Percentiles rank a stretch among this genome's conserved stretches.
phyloP scores from a whole-genome alignment of 331 rosid genomes.

The Cydonia oblonga region DNA sequence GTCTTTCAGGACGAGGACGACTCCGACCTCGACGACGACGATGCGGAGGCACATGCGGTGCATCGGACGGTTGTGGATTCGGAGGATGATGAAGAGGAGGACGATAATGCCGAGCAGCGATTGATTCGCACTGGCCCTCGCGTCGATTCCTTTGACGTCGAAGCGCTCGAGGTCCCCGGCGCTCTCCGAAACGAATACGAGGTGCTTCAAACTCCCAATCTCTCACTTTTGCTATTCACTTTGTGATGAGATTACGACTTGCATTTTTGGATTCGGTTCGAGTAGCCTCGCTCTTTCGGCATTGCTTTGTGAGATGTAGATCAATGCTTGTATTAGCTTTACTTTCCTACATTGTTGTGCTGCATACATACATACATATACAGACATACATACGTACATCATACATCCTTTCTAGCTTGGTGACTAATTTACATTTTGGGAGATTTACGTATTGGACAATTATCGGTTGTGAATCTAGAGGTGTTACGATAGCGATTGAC shows the following conservation, averaged over 20 bases:
- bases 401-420: not conserved
- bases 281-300: not conserved
- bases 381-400: not conserved
- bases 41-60: slow-evolving; percentile 5
- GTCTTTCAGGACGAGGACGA: slow-evolving; percentile 79
- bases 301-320: not conserved
- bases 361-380: not conserved
- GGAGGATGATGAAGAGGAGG: slow-evolving; percentile 74
- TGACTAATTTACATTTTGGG: not conserved
- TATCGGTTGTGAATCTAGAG: not conserved
- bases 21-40: slow-evolving; percentile 61
- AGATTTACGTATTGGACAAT: not conserved
- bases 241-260: not conserved
- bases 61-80: slow-evolving; percentile 46
- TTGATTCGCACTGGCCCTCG: slow-evolving; percentile 92
- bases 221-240: not conserved
- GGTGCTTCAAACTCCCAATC: slow-evolving; percentile 21
- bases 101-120: slow-evolving; percentile 64
- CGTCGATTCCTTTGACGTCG: slow-evolving; percentile 90
- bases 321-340: not conserved
- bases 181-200: slow-evolving; percentile 63
- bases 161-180: slow-evolving; percentile 92
- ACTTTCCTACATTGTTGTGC: not conserved
- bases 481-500: not conserved
- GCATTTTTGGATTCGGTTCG: not conserved